Evolutionary conservation across 148 eudicot species (phyloP).

Genomic region (Arctostaphylos glauca): DNA sequence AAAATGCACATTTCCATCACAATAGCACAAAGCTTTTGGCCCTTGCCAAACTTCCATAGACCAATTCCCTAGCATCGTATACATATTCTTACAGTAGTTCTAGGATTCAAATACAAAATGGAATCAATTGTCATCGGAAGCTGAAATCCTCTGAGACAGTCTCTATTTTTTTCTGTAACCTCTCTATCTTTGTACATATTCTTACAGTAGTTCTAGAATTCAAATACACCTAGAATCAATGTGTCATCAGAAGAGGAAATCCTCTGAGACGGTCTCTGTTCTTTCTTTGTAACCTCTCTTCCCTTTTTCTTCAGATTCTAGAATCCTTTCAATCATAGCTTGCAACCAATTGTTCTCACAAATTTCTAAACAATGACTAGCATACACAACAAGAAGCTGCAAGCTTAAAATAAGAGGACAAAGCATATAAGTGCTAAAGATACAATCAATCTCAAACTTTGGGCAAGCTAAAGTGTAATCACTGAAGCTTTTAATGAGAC

Average conservation of each 20-base stretch:
- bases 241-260: neutral
- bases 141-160: neutral
- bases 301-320: neutral
- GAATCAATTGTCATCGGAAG: neutral
- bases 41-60: neutral
- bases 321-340: neutral
- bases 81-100: neutral
- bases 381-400: neutral
- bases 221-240: neutral
- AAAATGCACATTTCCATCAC: neutral
- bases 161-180: neutral
- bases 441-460: neutral
- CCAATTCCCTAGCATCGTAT: neutral
- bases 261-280: neutral
- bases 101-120: neutral
- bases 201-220: neutral
- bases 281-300: neutral
- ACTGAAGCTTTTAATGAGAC: neutral
- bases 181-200: neutral
- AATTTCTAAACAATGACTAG: neutral
- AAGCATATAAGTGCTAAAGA: neutral
- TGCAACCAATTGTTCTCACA: neutral
- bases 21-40: neutral
- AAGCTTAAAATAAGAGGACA: neutral
- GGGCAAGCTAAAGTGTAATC: neutral